These are phyloP conservation scores for Trichomonascaceae sp. DNA, from an alignment of 1,139 yeast genomes.

Conservation along the genomic window DNA sequence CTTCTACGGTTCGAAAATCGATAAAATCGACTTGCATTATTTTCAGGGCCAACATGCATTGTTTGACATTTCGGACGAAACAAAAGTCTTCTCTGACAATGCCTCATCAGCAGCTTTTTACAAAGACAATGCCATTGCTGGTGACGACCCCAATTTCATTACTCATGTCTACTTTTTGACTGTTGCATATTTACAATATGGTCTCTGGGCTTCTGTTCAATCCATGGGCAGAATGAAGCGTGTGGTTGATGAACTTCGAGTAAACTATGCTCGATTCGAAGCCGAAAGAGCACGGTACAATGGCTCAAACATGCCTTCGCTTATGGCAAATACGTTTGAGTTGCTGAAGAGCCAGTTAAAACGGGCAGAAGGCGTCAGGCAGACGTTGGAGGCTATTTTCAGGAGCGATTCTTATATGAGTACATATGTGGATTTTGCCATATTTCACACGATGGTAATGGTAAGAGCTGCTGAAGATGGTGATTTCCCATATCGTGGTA, in stretches of 20 bases:
- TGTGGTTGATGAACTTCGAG: constrained; percentile 46
- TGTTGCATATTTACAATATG: constrained; percentile 77
- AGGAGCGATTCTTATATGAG: constrained; percentile 22
- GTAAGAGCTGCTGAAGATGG: constrained; percentile 64
- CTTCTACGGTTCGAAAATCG: constrained; percentile 50
- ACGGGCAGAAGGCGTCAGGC: constrained; percentile 36
- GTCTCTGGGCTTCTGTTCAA: constrained; percentile 71
- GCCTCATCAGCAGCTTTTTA: constrained; percentile 61
- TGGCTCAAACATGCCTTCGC: constrained; percentile 17
- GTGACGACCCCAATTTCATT: constrained; percentile 60
- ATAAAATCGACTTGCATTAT: constrained; percentile 69
- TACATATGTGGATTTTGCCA: constrained; percentile 67
- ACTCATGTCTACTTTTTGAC: constrained; percentile 83
- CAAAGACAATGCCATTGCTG: constrained; percentile 25
- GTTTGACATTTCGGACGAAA: constrained; percentile 55
- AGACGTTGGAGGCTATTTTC: constrained; percentile 19
- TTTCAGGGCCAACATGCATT: constrained; percentile 31
- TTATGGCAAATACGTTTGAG: constrained; percentile 31
- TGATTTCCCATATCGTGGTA: constrained; percentile 46
- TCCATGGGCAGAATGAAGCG: constrained; percentile 51
- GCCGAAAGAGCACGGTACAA: constrained; percentile 16
- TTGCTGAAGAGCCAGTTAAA: constrained; percentile 40
- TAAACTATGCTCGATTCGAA: constrained; percentile 43
- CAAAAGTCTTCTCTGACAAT: constrained; percentile 71
- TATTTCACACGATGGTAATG: constrained; percentile 70